Evolutionary conservation across 1,284 basidiomycete genomes (phyloP).

Genomic region (Fistulinella cinereoalba): DNA sequence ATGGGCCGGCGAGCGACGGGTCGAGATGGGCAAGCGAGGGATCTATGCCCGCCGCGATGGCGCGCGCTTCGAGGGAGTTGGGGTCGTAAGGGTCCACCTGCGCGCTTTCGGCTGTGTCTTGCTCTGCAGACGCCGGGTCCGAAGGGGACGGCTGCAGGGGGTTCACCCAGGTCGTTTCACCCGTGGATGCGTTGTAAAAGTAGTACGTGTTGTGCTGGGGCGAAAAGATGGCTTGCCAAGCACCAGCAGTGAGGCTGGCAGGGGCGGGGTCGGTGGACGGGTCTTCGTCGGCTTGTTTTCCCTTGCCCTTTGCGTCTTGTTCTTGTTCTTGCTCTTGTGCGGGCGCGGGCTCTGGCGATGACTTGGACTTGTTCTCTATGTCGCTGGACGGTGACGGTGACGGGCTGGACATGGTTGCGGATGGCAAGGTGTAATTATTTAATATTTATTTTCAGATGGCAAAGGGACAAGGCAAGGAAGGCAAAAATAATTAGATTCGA

Average conservation of each 20-base stretch:
- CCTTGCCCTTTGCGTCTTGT: neutral
- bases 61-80: constrained; percentile 57
- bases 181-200: constrained; percentile 78
- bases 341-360: constrained; percentile 3
- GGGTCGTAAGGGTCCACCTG: constrained; percentile 23
- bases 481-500: constrained; percentile 9
- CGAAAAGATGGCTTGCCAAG: constrained; percentile 87
- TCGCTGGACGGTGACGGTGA: constrained; percentile 2
- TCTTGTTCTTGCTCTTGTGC: constrained; percentile 6
- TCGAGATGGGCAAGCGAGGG: constrained; percentile 81
- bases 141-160: constrained; percentile 53
- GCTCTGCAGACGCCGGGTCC: too few relatives aligned
- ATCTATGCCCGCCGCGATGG: constrained; percentile 77
- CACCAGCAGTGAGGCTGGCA: constrained; percentile 28
- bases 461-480: too few relatives aligned
- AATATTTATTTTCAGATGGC: neutral
- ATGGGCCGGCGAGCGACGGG: constrained; percentile 53
- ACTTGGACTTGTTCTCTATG: neutral
- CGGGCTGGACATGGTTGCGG: constrained; percentile 10
- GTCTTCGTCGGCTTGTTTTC: too few relatives aligned
- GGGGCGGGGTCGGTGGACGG: constrained; percentile 15
- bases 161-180: constrained; percentile 88
- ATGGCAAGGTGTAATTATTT: neutral
- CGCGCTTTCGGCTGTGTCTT: constrained; percentile 5
- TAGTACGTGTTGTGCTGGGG: constrained; percentile 83